Evolutionary conservation across 2,329 filamentous ascomycete species (phyloP).

Genomic region (Diaporthe destruens): DNA sequence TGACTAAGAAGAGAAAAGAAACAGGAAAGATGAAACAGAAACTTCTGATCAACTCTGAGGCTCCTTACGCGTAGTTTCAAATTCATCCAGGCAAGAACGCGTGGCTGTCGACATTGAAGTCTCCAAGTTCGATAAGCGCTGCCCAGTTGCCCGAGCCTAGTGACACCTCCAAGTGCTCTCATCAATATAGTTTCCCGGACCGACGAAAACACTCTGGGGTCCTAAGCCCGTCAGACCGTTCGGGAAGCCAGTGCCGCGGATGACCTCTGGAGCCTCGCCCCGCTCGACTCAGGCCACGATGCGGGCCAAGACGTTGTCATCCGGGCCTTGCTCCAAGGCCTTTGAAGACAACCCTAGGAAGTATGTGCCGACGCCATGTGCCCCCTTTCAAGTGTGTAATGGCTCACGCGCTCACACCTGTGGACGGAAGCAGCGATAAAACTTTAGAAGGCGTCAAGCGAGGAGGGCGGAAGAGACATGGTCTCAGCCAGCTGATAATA

Average conservation of each 20-base stretch:
- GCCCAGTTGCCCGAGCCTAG: background rate
- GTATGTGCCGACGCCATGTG: constrained; percentile 47
- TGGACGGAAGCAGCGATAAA: constrained; percentile 67
- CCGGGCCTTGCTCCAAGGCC: constrained; percentile 47
- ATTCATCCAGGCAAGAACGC: background rate
- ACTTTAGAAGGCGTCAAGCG: constrained; percentile 53
- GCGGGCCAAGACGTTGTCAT: constrained; percentile 58
- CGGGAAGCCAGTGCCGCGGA: constrained; percentile 21
- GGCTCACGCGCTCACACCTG: constrained; percentile 62
- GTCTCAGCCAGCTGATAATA: constrained; percentile 57
- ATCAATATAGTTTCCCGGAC: constrained; percentile 35
- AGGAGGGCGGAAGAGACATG: constrained; percentile 42
- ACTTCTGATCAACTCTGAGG: no score
- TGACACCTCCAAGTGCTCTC: constrained; percentile 30
- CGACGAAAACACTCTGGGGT: constrained; percentile 37
- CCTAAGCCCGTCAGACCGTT: constrained; percentile 18
- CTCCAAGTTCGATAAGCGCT: background rate
- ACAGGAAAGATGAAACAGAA: no score
- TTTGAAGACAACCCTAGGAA: constrained; percentile 31
- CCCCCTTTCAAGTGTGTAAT: constrained; percentile 62
- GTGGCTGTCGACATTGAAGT: background rate
- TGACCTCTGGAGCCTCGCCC: constrained; percentile 55
- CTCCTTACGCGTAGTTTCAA: no score
- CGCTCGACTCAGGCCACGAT: constrained; percentile 61
- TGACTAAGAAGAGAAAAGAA: no score